Base-by-base conservation (phyloP, 306 rosid species). In the Quercus robur region DNA sequence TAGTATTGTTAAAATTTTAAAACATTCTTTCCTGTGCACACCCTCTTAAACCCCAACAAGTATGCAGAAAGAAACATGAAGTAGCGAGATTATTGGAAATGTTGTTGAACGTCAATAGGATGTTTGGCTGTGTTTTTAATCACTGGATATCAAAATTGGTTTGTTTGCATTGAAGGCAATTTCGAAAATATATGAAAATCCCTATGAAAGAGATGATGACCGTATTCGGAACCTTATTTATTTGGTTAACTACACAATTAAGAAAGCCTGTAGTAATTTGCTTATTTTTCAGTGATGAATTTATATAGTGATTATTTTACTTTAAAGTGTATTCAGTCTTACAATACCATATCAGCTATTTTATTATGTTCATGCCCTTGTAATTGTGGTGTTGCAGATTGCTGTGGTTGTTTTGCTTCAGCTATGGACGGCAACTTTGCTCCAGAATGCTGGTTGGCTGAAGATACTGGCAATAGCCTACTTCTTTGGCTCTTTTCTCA, bases 401-500 rank as follows among this genome's bases (percentile, higher is more conserved):
- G 51, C 84, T 30, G 81, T 41, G 64, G 97, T 84, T 68, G 99
- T 93, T 80, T 54, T 91, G 81, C 95, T 95, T 77, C 97, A 91
- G 88, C 93, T 95, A 75, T 85, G 84, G 81, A 89, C 99, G n/a
- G 99, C 89, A 17, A 81, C 83, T 56, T 74, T 86, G 19, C 90
- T 93, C 70, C 78, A 74, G 6, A 79, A 85, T 81, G 91, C 99
- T 62, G 87, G 89, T 26, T 93, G 97, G 99, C 79, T 90, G 80
- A 91, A 93, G 97, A 91, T 95, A 68, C 77, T 93, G 44, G 83
- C 84, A 54, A 75, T 85, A 67, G 95, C 97, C 75, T 95, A 95
- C 85, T 95, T 89, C 87, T 95, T 95, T 26, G 97, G 99, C 56
- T 88, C 99, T 73, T 91, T 95, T 86, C 93, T 95, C 79, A 95